Base-by-base conservation (phyloP, 495 filamentous ascomycete genomes). In the Lophiotrema nucula region DNA sequence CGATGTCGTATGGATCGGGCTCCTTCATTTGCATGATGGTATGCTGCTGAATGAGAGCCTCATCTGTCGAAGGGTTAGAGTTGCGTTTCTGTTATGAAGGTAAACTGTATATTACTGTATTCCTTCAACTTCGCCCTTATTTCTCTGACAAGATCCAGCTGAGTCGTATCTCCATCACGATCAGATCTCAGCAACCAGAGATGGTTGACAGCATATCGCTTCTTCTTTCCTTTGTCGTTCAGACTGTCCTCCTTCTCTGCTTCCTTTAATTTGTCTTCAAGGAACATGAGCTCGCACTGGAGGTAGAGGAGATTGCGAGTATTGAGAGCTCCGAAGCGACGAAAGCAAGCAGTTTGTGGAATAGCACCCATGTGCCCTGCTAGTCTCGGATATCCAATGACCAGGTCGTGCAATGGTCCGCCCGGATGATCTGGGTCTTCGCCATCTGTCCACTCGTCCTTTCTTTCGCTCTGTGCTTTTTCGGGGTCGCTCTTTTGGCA, bases 241-340 rank as follows among this genome's bases (percentile, higher is more conserved):
- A 44, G 5, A 10, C 33, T 54, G 27, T 60, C 57, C 38, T 12
- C 53, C 19, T 25, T 3, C 26, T 67, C 54, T 3, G 48, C 38
- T 16, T 59, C 43, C 21, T 54, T 25, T 0, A 71, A 50, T 15
- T 53, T 38, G 18, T 47, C 19, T 42, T 69, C 68, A 11, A 70
- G 62, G 22, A 39, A 25, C 6, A 51, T 45, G 1, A 73, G 43
- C 46, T 73, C 69, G 2, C 67, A 64, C 55, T 73, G 67, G 11
- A 62, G 46, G 38, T 70, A 71, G 2, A 73, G 47, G 1, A 73
- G 47, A 56, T 66, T 69, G 23, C 65, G 62, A 4, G 66, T 63
- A 12, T 65, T 62, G 6, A 73, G 61, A 3, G 57, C 50, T 10
- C 44, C 53, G 26, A 71, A 71, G 4, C 44, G 44, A 1, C 63